phyloP scores from a whole-genome alignment of 179 eudicot genomes.

The Actinidia polygama region DNA sequence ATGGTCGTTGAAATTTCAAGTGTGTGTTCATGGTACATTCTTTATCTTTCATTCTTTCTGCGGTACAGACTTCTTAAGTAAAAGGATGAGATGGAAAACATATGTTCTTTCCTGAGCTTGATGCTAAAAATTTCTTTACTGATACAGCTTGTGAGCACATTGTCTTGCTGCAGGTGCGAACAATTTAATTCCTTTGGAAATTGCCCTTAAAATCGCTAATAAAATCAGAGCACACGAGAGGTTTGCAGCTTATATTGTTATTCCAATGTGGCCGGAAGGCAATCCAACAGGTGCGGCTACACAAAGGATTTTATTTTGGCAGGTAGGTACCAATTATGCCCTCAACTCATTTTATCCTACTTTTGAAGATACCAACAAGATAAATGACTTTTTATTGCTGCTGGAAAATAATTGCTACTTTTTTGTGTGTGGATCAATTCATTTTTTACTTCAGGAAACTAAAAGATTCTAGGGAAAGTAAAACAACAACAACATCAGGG shows the following conservation, averaged over 20 bases:
- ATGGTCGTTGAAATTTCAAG: not conserved
- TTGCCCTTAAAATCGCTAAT: slow-evolving; percentile 77
- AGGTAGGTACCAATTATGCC: slow-evolving; percentile 44
- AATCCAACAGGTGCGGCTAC: slow-evolving; percentile 76
- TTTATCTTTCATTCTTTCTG: not conserved
- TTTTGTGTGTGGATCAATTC: too few relatives aligned
- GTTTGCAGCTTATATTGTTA: slow-evolving; percentile 73
- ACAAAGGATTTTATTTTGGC: slow-evolving; percentile 88
- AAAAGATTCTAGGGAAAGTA: too few relatives aligned
- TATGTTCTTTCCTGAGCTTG: not conserved
- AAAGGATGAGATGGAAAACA: not conserved
- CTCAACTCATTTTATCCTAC: not conserved
- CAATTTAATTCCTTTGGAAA: slow-evolving; percentile 85
- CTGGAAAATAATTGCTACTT: too few relatives aligned
- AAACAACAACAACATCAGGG: too few relatives aligned
- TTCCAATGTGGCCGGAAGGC: slow-evolving; percentile 99
- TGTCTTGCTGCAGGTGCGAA: slow-evolving; percentile 66
- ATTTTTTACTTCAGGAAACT: too few relatives aligned
- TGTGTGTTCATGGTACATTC: not conserved
- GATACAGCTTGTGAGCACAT: not conserved
- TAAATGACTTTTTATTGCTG: too few relatives aligned
- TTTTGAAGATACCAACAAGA: not conserved
- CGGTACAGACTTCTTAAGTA: not conserved
- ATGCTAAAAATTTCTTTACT: not conserved
- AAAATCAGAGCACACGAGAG: slow-evolving; percentile 79